A percentile compares a stretch with the other conserved stretches of the same genome.
phyloP scores from a whole-genome alignment of 805 yeast species.

The Candida verbasci region DNA sequence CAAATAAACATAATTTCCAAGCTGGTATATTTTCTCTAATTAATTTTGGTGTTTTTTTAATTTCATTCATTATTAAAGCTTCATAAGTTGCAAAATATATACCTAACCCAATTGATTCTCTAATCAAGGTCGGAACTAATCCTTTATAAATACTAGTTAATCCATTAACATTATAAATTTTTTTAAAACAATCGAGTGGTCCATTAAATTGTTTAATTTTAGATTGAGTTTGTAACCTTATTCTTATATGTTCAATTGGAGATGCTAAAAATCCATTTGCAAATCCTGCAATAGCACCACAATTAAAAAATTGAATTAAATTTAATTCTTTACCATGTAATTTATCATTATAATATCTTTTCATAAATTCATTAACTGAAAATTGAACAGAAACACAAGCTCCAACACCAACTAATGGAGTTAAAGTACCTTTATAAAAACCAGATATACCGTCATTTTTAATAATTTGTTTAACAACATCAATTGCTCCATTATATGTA shows the following conservation, averaged over 20 bases:
- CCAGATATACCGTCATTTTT: slow-evolving; percentile 40
- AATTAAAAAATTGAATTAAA: slow-evolving; percentile 63
- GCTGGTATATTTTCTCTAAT: slow-evolving; percentile 76
- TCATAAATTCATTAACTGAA: slow-evolving; percentile 92
- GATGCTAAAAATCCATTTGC: slow-evolving; percentile 86
- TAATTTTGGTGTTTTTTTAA: slow-evolving; percentile 36
- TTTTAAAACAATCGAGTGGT: slow-evolving; percentile 66
- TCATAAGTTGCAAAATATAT: slow-evolving; percentile 87
- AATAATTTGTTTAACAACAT: slow-evolving; percentile 68
- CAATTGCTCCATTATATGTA: slow-evolving; percentile 65
- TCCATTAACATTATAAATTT: slow-evolving; percentile 54
- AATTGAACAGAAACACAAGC: slow-evolving; percentile 96
- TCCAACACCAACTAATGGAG: slow-evolving; percentile 61
- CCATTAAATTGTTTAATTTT: slow-evolving; percentile 54
- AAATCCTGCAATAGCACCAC: slow-evolving; percentile 91
- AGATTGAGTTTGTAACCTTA: slow-evolving; percentile 87
- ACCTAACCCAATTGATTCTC: slow-evolving; percentile 90
- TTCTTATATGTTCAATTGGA: slow-evolving; percentile 94
- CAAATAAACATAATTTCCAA: slow-evolving; percentile 80
- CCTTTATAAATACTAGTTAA: slow-evolving; percentile 71
- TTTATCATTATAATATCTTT: slow-evolving; percentile 59
- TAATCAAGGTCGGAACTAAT: slow-evolving; percentile 69
- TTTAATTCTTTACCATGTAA: slow-evolving; percentile 44
- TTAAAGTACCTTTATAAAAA: slow-evolving; percentile 43
- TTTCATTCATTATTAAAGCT: slow-evolving; percentile 70